Percentiles rank a stretch among this genome's conserved stretches.
These are phyloP conservation scores for Debaryomyces coudertii DNA, from an alignment of 1,139 yeast species.

Conservation along the genomic window DNA sequence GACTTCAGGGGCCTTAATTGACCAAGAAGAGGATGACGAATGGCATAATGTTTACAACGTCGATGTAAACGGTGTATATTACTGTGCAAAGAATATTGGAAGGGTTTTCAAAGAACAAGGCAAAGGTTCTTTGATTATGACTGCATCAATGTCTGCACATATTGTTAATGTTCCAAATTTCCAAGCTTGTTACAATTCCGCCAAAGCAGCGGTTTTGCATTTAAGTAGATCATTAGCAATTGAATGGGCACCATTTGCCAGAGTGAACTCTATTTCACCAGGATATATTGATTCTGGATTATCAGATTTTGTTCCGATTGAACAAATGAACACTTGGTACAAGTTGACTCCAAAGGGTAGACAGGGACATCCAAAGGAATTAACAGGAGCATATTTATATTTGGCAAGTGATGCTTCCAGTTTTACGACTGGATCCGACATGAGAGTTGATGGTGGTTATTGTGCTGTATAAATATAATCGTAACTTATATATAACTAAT, in stretches of 20 bases:
- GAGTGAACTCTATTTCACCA: conserved; percentile 38
- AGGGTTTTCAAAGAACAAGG: conserved; percentile 43
- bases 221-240: conserved; percentile 35
- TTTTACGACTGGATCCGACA: conserved; percentile 50
- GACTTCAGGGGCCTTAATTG: conserved; percentile 42
- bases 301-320: conserved; percentile 41
- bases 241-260: conserved; percentile 37
- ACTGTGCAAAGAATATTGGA: conserved; percentile 48
- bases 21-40: conserved; percentile 44
- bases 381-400: conserved; percentile 49
- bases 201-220: conserved; percentile 36
- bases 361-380: conserved; percentile 44
- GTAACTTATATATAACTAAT: too few species aligned
- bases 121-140: conserved; percentile 57
- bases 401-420: conserved; percentile 46
- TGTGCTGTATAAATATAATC: too few species aligned
- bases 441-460: conserved; percentile 52
- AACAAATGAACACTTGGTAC: conserved; percentile 27
- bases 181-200: conserved; percentile 61
- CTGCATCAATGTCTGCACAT: conserved; percentile 67
- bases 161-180: conserved; percentile 69
- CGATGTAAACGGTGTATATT: conserved; percentile 49
- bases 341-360: conserved; percentile 43
- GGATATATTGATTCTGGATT: conserved; percentile 47
- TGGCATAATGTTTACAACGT: conserved; percentile 51